A percentile compares a stretch with the other conserved stretches of the same genome.
Evolutionary conservation across 768 basidiomycete species (phyloP).

Genomic region (Pleurotus citrinopileatus): DNA sequence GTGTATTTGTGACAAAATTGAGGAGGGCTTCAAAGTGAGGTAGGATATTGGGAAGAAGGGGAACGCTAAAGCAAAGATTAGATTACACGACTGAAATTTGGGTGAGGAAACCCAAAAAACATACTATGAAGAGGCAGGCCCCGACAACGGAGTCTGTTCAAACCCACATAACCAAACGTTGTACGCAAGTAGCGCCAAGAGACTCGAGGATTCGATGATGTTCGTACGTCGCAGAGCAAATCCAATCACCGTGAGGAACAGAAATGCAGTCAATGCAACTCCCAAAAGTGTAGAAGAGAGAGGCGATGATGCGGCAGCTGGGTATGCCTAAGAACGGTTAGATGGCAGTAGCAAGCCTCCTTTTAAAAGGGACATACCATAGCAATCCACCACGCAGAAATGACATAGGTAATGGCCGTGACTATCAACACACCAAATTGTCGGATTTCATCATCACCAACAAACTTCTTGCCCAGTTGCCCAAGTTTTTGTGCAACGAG

Average conservation of each 20-base stretch:
- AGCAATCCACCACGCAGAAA: conserved; percentile 86
- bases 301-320: conserved; percentile 78
- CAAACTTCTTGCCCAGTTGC: conserved; percentile 70
- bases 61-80: conserved; percentile 46
- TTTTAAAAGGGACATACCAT: conserved; percentile 45
- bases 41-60: conserved; percentile 73
- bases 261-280: conserved; percentile 80
- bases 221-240: conserved; percentile 87
- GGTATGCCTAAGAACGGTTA: conserved; percentile 56
- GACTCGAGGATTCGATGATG: conserved; percentile 86
- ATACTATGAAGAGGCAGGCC: conserved; percentile 76
- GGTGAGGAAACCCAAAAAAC: conserved; percentile 27
- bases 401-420: conserved; percentile 77
- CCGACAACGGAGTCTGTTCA: conserved; percentile 68
- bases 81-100: background rate
- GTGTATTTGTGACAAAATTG: conserved; percentile 81
- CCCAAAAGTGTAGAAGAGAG: conserved; percentile 88
- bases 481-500: conserved; percentile 81
- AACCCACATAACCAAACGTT: conserved; percentile 90
- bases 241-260: conserved; percentile 91
- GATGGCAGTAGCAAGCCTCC: background rate
- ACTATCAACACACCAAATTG: conserved; percentile 77
- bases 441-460: conserved; percentile 66
- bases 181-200: conserved; percentile 86
- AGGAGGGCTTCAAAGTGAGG: conserved; percentile 77